Percentiles rank a stretch among this genome's conserved stretches.
Conservation (phyloP, 164 flowering plant genomes). For the Stephania yunnanensis region DNA sequence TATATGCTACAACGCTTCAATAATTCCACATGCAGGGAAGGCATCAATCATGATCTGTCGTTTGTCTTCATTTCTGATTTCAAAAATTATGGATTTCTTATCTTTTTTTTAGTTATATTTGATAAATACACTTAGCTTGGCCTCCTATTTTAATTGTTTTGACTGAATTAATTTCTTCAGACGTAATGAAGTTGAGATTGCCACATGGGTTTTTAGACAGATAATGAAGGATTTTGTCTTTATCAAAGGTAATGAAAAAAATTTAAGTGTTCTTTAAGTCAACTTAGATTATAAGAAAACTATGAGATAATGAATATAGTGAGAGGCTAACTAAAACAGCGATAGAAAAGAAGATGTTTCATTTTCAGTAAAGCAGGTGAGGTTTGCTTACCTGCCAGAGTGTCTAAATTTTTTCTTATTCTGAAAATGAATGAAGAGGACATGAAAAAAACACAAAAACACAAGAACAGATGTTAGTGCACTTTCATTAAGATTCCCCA, state of each 20-base stretch:
- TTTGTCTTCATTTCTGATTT: constrained; percentile 14
- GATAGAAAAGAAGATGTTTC: constrained; percentile 3
- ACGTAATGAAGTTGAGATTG: neutral
- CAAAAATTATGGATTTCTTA: neutral
- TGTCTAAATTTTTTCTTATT: neutral
- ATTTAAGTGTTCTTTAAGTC: neutral
- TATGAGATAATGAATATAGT: neutral
- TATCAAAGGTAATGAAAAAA: neutral
- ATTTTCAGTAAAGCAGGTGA: neutral
- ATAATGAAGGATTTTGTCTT: neutral
- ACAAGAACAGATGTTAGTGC: no score
- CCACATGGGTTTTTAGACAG: neutral
- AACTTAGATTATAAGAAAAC: constrained; percentile 12
- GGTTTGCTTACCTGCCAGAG: constrained; percentile 5
- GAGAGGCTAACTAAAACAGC: constrained; percentile 7
- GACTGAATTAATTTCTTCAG: neutral
- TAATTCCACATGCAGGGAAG: constrained; percentile 17
- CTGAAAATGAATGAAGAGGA: neutral
- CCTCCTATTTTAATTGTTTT: constrained; percentile 1
- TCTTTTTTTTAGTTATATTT: no score
- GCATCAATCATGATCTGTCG: constrained; percentile 11
- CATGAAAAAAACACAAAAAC: no score
- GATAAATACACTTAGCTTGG: no score
- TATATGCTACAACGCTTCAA: constrained; percentile 2
- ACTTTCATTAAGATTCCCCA: no score